phyloP scores from a whole-genome alignment of 352 stramenopile species.

The Phytopythium boreale region DNA sequence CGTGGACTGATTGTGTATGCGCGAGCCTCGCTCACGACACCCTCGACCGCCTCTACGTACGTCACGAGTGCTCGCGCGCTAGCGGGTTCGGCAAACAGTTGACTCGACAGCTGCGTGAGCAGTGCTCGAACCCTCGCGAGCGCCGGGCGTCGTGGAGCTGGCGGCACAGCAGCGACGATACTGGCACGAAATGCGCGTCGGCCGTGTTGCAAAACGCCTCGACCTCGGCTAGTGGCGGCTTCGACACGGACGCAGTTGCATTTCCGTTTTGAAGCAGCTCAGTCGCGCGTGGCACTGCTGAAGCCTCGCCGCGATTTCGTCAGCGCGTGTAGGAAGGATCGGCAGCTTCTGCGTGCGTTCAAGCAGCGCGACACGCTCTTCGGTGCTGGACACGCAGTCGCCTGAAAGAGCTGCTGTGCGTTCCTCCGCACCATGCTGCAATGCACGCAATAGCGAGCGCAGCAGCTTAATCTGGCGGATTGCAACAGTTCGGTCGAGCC shows the following conservation, averaged over 20 bases:
- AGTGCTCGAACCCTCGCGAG: slow-evolving; percentile 51
- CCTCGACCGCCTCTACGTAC: slow-evolving; percentile 50
- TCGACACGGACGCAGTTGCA: slow-evolving; percentile 13
- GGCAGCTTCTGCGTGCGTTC: slow-evolving; percentile 27
- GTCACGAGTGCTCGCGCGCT: slow-evolving; percentile 46
- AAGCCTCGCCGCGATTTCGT: slow-evolving; percentile 52
- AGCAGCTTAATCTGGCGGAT: slow-evolving; percentile 43
- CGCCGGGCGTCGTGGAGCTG: slow-evolving; percentile 63
- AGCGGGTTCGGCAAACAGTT: slow-evolving; percentile 48
- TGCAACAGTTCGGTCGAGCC: slow-evolving; percentile 5
- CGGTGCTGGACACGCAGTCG: slow-evolving; percentile 39
- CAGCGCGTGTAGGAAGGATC: slow-evolving; percentile 33
- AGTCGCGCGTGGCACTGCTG: slow-evolving; percentile 36
- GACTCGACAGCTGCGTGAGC: slow-evolving; percentile 47
- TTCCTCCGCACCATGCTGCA: slow-evolving; percentile 21
- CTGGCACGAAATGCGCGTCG: slow-evolving; percentile 54
- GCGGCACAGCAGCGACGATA: slow-evolving; percentile 54
- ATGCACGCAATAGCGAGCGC: slow-evolving; percentile 27
- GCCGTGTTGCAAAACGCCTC: slow-evolving; percentile 54
- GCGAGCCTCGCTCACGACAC: slow-evolving; percentile 31
- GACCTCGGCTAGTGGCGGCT: slow-evolving; percentile 39
- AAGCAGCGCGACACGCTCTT: slow-evolving; percentile 44
- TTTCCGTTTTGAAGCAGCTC: slow-evolving; percentile 28
- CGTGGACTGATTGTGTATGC: slow-evolving; percentile 39
- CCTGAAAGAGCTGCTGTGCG: slow-evolving; percentile 20